phyloP scores from a whole-genome alignment of 495 filamentous ascomycete species.

The Podospora pseudopauciseta region DNA sequence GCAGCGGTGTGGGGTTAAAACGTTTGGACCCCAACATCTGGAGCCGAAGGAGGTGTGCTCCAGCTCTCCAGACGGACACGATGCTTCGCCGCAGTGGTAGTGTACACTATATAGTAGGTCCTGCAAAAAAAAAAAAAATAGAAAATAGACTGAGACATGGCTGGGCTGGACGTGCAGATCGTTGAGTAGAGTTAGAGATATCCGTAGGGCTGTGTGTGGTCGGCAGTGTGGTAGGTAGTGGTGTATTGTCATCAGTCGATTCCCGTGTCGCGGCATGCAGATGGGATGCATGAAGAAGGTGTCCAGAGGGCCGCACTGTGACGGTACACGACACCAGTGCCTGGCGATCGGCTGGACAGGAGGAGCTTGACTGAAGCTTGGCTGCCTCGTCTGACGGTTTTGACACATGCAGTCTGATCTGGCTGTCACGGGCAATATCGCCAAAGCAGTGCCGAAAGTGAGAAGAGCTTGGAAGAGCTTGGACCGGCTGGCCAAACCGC shows the following conservation, averaged over 20 bases:
- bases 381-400: neutral
- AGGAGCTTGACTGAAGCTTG: neutral
- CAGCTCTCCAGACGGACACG: neutral
- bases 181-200: neutral
- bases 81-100: neutral
- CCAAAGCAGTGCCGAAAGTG: neutral
- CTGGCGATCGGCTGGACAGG: neutral
- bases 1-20: neutral
- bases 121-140: neutral
- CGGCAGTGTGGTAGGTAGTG: neutral
- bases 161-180: neutral
- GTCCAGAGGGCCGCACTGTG: neutral
- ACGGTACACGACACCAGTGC: neutral
- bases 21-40: constrained; percentile 3
- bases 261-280: neutral
- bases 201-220: neutral
- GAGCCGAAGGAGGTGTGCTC: neutral
- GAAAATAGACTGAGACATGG: constrained; percentile 2
- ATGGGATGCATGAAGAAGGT: neutral
- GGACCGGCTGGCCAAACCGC: neutral
- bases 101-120: no score
- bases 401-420: neutral
- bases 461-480: neutral
- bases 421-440: neutral
- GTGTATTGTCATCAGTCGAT: neutral